Base-by-base conservation (phyloP, 1,139 yeast genomes). In the Suhomyces chickasaworum region DNA sequence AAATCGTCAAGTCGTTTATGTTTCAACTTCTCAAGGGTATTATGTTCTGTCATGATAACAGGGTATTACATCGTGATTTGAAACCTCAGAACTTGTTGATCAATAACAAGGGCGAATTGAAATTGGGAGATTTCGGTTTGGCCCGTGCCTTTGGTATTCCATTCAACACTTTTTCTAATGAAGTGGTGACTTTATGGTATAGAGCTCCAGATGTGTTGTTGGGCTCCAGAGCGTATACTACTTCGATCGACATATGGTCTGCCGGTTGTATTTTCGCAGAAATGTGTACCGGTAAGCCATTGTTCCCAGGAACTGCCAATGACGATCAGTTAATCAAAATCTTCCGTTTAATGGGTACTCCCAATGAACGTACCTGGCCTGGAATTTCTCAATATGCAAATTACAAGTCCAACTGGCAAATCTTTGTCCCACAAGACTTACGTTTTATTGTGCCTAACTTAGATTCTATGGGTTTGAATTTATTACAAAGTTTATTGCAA, bases 121-220 rank as follows among this genome's bases (percentile, higher is more conserved):
- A 93, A 65, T 74, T 93, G 50, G 99, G 96, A n/a, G 99, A 93
- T 71, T 93, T 93, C 66, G 99, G 99, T 32, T 78, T 93, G 44
- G 99, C 99, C 0, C 77, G 99, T 55, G 99, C 99, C 1, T 93
- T 89, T 69, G 99, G 99, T 13, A 91, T 93, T 47, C 99, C 99
- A 0, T 97, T 93, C 53, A 91, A 93, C 66, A 93, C 99, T 0
- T 93, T 91, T 61, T 89, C 97, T 23, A 90, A 93, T 65, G 99
- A 93, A 65, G 99, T 93, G 34, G 99, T 93, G 33, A 93, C 99
- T 1, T 73, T 93, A 53, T 93, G 99, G 99, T 93, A 93, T 69
- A 80, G 99, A 53, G 98, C 99, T 0, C 99, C 99, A 0, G 99
- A 93, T 64, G 99, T 93, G 35, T 73, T 93, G 46, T 80, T 93